Evolutionary conservation across 495 filamentous ascomycete species (phyloP).

Genomic region (Penicillium salamii): DNA sequence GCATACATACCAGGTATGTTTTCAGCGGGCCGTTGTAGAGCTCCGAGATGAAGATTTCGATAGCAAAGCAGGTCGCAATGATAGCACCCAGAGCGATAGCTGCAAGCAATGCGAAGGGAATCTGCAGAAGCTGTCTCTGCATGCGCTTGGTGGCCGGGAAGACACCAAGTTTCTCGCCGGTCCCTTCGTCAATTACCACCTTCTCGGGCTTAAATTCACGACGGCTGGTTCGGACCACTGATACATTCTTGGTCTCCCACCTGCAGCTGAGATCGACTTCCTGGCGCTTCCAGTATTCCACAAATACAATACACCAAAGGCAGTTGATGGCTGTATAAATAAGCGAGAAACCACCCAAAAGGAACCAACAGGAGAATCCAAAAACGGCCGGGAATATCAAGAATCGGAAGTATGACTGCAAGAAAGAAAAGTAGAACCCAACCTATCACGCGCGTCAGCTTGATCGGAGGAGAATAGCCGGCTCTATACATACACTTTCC

Average conservation of each 20-base stretch:
- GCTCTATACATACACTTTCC: constrained; percentile 60
- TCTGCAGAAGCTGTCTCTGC: constrained; percentile 73
- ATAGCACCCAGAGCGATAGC: constrained; percentile 68
- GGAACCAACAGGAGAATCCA: constrained; percentile 75
- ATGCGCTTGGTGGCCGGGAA: constrained; percentile 79
- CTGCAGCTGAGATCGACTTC: constrained; percentile 86
- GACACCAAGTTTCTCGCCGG: constrained; percentile 74
- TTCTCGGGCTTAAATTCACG: constrained; percentile 77
- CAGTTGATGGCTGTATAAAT: constrained; percentile 79
- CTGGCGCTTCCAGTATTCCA: constrained; percentile 96
- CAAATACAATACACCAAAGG: constrained; percentile 86
- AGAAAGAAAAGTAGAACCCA: constrained; percentile 94
- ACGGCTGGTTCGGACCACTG: constrained; percentile 72
- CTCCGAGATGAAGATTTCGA: constrained; percentile 95
- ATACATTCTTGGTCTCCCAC: constrained; percentile 89
- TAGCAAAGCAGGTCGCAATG: constrained; percentile 84
- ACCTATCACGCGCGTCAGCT: constrained; percentile 43
- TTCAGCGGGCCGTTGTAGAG: constrained; percentile 92
- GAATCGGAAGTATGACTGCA: constrained; percentile 89
- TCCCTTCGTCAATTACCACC: constrained; percentile 72
- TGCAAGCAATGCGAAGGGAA: constrained; percentile 82
- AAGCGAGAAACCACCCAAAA: constrained; percentile 81
- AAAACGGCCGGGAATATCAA: constrained; percentile 80
- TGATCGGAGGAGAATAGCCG: background rate
- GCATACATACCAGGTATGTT: constrained; percentile 64